Evolutionary conservation across 2,329 filamentous ascomycete genomes (phyloP).

Genomic region (Thermomyces lanuginosus): DNA sequence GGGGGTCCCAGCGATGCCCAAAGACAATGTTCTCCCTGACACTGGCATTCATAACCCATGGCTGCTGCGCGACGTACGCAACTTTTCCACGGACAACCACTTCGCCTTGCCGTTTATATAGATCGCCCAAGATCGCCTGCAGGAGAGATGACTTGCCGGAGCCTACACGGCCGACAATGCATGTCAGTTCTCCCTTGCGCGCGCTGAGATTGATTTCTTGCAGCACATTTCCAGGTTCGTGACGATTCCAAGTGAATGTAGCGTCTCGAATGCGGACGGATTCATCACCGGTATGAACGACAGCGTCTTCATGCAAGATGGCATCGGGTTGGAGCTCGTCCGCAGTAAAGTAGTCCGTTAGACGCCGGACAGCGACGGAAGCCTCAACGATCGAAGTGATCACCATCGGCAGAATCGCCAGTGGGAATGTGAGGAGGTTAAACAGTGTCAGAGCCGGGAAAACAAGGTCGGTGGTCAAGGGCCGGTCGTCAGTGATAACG

Average conservation of each 20-base stretch:
- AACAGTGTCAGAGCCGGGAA: slow-evolving; percentile 88
- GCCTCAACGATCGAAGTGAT: slow-evolving; percentile 94
- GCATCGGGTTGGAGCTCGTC: slow-evolving; percentile 85
- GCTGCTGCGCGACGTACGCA: slow-evolving; percentile 81
- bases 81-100: slow-evolving; percentile 67
- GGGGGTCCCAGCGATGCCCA: slow-evolving; percentile 80
- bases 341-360: slow-evolving; percentile 69
- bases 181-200: slow-evolving; percentile 83
- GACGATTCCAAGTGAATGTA: slow-evolving; percentile 87
- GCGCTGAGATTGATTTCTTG: slow-evolving; percentile 76
- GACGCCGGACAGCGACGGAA: slow-evolving; percentile 71
- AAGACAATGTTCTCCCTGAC: slow-evolving; percentile 97
- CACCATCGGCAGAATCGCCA: slow-evolving; percentile 91
- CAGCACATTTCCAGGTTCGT: slow-evolving; percentile 51
- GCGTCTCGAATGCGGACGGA: slow-evolving; percentile 68
- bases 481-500: slow-evolving; percentile 63
- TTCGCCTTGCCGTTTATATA: slow-evolving; percentile 76
- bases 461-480: slow-evolving; percentile 84
- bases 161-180: slow-evolving; percentile 86
- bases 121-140: slow-evolving; percentile 71
- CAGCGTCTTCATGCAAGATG: slow-evolving; percentile 51
- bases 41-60: slow-evolving; percentile 96
- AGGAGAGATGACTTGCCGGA: slow-evolving; percentile 87
- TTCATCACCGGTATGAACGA: slow-evolving; percentile 66
- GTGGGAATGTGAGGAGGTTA: slow-evolving; percentile 87